phyloP scores from a whole-genome alignment of 176 grass and related monocot genomes.

The Raddia distichophylla region DNA sequence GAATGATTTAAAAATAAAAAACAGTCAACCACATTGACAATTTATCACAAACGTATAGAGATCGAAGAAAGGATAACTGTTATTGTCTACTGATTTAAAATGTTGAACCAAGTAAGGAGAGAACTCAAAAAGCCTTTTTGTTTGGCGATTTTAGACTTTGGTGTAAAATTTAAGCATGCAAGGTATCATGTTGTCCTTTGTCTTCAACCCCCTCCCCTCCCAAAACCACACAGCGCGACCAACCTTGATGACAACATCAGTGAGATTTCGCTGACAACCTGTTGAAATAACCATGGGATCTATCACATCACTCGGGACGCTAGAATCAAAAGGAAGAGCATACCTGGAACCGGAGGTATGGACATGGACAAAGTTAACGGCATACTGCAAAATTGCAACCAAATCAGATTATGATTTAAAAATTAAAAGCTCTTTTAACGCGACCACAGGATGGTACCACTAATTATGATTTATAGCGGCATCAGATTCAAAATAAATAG shows the following conservation, averaged over 20 bases:
- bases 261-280: background rate
- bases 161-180: too few relatives aligned
- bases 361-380: conserved; percentile 85
- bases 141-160: too few relatives aligned
- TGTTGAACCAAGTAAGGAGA: background rate
- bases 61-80: background rate
- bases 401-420: background rate
- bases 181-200: too few relatives aligned
- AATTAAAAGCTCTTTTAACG: conserved; percentile 9
- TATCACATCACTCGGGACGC: background rate
- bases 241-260: conserved; percentile 8
- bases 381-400: conserved; percentile 63
- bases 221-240: too few relatives aligned
- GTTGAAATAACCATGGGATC: background rate
- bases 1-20: background rate
- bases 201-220: too few relatives aligned
- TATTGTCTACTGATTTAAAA: conserved; percentile 8
- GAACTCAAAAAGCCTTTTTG: background rate
- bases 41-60: background rate
- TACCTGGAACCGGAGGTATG: conserved; percentile 93
- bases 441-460: conserved; percentile 4
- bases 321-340: conserved; percentile 8
- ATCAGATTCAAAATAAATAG: background rate
- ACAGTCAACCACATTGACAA: background rate
- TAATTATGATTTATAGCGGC: conserved; percentile 19